Conservation (phyloP, 2,329 filamentous ascomycete genomes). For the Hypoxylon sp. region DNA sequence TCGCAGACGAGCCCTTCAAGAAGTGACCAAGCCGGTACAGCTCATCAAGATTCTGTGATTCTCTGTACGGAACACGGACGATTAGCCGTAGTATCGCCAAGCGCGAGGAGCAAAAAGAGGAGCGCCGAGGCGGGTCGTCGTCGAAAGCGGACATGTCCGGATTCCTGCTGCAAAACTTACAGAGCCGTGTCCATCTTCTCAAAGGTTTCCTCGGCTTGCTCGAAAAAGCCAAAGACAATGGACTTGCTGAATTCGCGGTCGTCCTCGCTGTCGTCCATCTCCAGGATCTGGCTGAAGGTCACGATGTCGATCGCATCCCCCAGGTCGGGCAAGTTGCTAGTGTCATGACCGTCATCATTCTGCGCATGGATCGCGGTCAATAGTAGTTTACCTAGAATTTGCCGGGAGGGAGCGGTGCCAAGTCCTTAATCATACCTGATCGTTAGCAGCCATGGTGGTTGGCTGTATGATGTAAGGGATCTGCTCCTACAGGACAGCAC, state of each 20-base stretch:
- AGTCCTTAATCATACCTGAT: conserved; percentile 40
- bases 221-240: conserved; percentile 92
- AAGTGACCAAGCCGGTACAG: conserved; percentile 92
- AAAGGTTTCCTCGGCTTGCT: conserved; percentile 89
- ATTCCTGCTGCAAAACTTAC: conserved; percentile 63
- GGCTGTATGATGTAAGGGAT: conserved; percentile 21
- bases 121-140: not conserved
- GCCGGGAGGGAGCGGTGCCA: not conserved
- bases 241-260: conserved; percentile 87
- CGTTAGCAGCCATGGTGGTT: conserved; percentile 40
- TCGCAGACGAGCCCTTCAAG: conserved; percentile 95
- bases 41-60: conserved; percentile 71
- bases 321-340: conserved; percentile 65
- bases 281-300: conserved; percentile 94
- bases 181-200: conserved; percentile 80
- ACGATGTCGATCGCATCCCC: conserved; percentile 78
- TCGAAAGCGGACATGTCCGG: conserved; percentile 15
- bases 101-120: conserved; percentile 5
- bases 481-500: conserved; percentile 20
- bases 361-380: conserved; percentile 41
- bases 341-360: conserved; percentile 57
- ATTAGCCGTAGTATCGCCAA: conserved; percentile 30
- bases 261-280: conserved; percentile 93
- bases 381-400: conserved; percentile 13
- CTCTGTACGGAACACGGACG: conserved; percentile 56